Evolutionary conservation across 1,139 yeast species (phyloP).

Genomic region (Suhomyces bolitotheri): DNA sequence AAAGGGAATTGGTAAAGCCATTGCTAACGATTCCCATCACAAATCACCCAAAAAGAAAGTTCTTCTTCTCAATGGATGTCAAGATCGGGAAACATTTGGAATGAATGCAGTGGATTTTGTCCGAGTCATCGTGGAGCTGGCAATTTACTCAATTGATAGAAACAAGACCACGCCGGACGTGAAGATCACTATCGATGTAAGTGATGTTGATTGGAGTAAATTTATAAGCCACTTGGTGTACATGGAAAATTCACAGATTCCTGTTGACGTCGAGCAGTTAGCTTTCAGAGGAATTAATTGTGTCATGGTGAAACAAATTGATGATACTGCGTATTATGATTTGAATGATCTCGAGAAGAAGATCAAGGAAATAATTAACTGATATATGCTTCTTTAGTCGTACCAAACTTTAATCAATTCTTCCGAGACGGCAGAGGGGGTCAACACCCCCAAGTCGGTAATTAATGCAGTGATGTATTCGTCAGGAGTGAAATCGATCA

Average conservation of each 20-base stretch:
- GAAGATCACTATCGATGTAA: conserved; percentile 12
- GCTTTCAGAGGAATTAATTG: conserved; percentile 47
- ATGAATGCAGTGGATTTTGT: conserved; percentile 63
- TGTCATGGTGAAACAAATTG: conserved; percentile 39
- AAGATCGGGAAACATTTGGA: conserved; percentile 76
- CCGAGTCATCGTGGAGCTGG: conserved; percentile 52
- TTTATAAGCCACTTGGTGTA: conserved; percentile 61
- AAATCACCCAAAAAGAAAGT: conserved; percentile 42
- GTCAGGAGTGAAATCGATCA: conserved; percentile 92
- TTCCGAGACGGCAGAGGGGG: conserved; percentile 97
- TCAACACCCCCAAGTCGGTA: conserved; percentile 93
- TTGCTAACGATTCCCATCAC: conserved; percentile 33
- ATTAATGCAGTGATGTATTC: conserved; percentile 93
- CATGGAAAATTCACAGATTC: conserved; percentile 47
- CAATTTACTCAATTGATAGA: conserved; percentile 37
- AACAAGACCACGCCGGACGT: conserved; percentile 10
- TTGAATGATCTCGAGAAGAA: conserved; percentile 37
- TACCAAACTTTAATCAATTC: conserved; percentile 98
- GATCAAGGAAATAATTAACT: conserved; percentile 18
- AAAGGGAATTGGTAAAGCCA: conserved; percentile 69
- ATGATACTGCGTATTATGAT: conserved; percentile 35
- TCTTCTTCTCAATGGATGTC: conserved; percentile 66
- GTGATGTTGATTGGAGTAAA: conserved; percentile 32
- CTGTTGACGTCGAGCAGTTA: conserved; percentile 45
- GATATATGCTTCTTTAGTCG: conserved; percentile 47